These are phyloP conservation scores for Coemansia sp. DNA, from an alignment of 192 early-diverging fungal genomes.

Conservation along the genomic window DNA sequence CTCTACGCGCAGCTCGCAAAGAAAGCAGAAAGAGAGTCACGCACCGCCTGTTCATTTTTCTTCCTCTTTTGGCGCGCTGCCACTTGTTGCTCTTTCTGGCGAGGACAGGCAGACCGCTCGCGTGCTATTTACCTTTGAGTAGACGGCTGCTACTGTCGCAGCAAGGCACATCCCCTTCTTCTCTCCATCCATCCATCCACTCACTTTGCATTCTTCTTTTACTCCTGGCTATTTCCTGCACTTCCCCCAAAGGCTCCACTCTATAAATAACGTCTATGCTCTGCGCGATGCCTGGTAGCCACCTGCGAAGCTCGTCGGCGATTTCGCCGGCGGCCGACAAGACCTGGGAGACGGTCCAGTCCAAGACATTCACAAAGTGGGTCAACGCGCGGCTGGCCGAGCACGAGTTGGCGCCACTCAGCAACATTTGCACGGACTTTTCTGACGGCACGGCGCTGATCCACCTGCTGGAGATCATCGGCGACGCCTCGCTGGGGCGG, in stretches of 20 bases:
- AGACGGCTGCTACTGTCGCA: not conserved
- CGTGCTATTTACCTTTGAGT: not conserved
- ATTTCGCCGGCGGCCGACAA: slow-evolving; percentile 38
- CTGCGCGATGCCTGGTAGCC: slow-evolving; percentile 37
- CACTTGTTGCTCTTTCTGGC: no score
- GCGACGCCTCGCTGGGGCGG: slow-evolving; percentile 81
- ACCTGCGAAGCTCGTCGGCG: slow-evolving; percentile 20
- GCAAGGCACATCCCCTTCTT: not conserved
- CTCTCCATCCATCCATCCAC: not conserved
- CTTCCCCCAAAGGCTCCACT: no score
- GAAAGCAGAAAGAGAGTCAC: no score
- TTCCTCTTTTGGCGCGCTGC: no score
- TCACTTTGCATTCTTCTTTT: not conserved
- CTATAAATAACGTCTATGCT: slow-evolving; percentile 21
- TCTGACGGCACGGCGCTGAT: slow-evolving; percentile 71
- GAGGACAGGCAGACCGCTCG: not conserved
- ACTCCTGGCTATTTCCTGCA: not conserved
- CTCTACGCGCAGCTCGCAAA: no score
- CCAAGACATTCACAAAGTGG: slow-evolving; percentile 90
- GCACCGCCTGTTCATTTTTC: no score
- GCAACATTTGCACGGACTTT: slow-evolving; percentile 65
- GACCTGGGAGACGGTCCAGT: slow-evolving; percentile 88
- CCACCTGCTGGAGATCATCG: slow-evolving; percentile 90
- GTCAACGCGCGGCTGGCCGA: slow-evolving; percentile 76
- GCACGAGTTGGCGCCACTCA: slow-evolving; percentile 49